Base-by-base conservation (phyloP, 2,329 filamentous ascomycete species). In the Apiospora marii region DNA sequence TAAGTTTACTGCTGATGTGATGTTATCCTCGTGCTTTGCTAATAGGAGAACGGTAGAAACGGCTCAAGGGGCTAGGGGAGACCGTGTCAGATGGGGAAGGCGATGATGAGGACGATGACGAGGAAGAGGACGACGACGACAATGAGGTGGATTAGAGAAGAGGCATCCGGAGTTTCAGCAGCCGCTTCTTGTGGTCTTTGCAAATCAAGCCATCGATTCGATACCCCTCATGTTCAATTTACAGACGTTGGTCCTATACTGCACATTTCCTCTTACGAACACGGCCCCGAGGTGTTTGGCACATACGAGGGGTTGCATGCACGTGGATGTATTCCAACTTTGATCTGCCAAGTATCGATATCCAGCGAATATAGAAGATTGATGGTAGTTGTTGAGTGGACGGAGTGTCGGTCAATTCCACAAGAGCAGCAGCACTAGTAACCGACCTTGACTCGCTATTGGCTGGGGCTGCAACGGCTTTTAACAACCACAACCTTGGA, bases 61-160 rank as follows among this genome's bases (percentile, higher is more conserved):
- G 90, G 68, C 85, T 95, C 19, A 88, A 89, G 77, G 89, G 87
- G 30, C 84, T 94, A 24, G 93, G 93, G 3, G 89, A 94, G 78
- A 85, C 87, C 73, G 90, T 96, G 13, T 95, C 93, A 1, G 94
- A 96, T 75, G 92, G 85, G n/a, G 93, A 95, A 74, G 92, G 92
- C 24, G 92, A 91, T 0, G 89, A 88, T 0, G 88, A 87, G 0
- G 89, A 86, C 1, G 84, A 85, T 8, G 83, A 84, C 53, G 81
- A 86, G 2, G 84, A 85, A 8, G 83, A 84, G 61, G 81, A 83
- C 41, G 81, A 79, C 1, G 75, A 78, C 30, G 76, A 77, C 5
- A 76, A 77, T 14, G 78, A 78, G 43, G 79, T 81, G 46, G 80
- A 82, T n/a, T 81, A 80, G 69, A 43, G 67, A 76, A 75, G 73